Conservation (phyloP, 306 rosid species). For the Rosa chinensis region DNA sequence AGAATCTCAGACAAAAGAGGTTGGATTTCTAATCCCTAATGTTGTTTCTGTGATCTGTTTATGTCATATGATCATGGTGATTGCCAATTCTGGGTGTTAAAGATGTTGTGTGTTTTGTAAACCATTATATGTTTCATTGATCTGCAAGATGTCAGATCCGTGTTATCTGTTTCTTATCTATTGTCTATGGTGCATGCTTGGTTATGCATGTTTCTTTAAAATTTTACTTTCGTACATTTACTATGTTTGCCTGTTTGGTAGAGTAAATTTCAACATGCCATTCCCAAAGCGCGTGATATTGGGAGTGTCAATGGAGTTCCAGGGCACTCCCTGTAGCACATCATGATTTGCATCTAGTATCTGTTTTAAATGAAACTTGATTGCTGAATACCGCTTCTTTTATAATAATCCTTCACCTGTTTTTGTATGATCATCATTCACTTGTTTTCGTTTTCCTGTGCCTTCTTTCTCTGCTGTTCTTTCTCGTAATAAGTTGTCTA, state of each 20-base stretch:
- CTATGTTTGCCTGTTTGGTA: neutral
- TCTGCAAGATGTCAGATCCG: slow-evolving; percentile 3
- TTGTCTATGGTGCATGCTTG: neutral
- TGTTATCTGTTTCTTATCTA: neutral
- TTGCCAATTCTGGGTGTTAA: neutral
- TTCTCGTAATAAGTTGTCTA: neutral
- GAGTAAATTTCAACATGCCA: neutral
- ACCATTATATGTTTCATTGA: neutral
- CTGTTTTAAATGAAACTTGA: neutral
- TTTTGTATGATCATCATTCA: neutral
- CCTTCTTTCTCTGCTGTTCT: neutral
- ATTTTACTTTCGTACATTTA: neutral
- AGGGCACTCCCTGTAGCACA: neutral
- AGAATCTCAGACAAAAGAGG: slow-evolving; percentile 63
- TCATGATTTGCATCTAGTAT: neutral
- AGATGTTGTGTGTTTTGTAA: neutral
- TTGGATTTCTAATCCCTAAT: slow-evolving; percentile 38
- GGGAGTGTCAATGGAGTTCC: neutral
- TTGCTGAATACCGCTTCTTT: neutral
- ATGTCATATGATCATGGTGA: slow-evolving; percentile 15
- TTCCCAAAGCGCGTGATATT: neutral
- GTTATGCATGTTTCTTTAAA: neutral
- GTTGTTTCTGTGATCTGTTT: slow-evolving; percentile 28
- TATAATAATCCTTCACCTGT: neutral
- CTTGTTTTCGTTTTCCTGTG: neutral